A percentile compares a stretch with the other conserved stretches of the same genome.
Conservation (phyloP, 2,329 filamentous ascomycete species). For the Colletotrichum orbiculare region DNA sequence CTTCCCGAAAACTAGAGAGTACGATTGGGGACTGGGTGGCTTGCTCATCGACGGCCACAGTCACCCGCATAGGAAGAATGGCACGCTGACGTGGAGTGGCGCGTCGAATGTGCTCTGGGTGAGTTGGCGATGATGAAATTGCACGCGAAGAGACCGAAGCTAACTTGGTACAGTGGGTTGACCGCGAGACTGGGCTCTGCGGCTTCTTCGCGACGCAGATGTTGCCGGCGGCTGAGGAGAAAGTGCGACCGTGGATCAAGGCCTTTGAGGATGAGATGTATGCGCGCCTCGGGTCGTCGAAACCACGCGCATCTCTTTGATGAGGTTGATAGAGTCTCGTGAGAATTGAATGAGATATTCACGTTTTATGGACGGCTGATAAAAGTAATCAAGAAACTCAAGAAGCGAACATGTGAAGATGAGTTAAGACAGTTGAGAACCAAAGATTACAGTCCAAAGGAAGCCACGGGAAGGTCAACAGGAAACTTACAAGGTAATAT, state of each 20-base stretch:
- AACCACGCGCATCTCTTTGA: conserved; percentile 5
- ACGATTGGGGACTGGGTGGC: conserved; percentile 55
- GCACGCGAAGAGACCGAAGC: background rate
- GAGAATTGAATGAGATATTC: no score
- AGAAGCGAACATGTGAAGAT: no score
- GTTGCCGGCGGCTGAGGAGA: conserved; percentile 52
- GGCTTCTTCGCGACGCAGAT: conserved; percentile 56
- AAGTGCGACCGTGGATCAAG: conserved; percentile 46
- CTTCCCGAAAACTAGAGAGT: conserved; percentile 47
- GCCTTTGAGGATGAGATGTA: conserved; percentile 55
- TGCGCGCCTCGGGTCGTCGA: conserved; percentile 38
- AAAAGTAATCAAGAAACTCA: no score
- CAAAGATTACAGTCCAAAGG: no score
- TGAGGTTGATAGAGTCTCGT: no score
- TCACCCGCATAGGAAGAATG: conserved; percentile 49
- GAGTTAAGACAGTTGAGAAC: no score
- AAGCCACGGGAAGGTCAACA: no score
- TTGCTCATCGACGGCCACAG: conserved; percentile 52
- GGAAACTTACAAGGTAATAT: no score
- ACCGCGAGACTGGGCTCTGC: conserved; percentile 51
- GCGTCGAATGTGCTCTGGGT: conserved; percentile 60
- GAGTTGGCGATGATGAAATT: conserved; percentile 41
- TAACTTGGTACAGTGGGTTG: conserved; percentile 42
- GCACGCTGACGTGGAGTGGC: conserved; percentile 56
- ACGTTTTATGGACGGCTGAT: no score